A percentile compares a stretch with the other conserved stretches of the same genome.
Conservation (phyloP, 129 eudicot species). For the Arctium minus region DNA sequence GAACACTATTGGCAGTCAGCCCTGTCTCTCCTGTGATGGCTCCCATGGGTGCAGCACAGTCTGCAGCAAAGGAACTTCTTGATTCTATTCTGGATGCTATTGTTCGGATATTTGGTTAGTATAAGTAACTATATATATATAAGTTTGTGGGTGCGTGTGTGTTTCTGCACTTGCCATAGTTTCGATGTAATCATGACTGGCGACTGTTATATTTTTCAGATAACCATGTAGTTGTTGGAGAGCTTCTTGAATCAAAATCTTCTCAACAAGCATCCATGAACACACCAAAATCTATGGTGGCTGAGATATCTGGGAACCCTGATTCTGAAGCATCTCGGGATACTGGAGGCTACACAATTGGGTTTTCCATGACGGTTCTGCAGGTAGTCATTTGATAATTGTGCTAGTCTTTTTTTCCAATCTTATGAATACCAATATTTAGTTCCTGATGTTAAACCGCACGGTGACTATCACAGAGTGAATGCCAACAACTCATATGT, state of each 20-base stretch:
- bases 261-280: constrained; percentile 63
- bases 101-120: constrained; percentile 86
- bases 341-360: constrained; percentile 92
- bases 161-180: not conserved
- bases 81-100: constrained; percentile 72
- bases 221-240: constrained; percentile 92
- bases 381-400: constrained; percentile 46
- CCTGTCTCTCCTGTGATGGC: constrained; percentile 98
- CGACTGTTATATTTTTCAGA: constrained; percentile 40
- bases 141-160: not conserved
- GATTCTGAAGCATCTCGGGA: constrained; percentile 80
- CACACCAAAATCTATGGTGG: constrained; percentile 66
- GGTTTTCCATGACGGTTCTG: constrained; percentile 88
- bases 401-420: not conserved
- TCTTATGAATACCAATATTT: constrained; percentile 1
- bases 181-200: constrained; percentile 12
- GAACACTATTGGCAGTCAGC: constrained; percentile 74
- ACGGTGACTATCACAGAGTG: constrained; percentile 54
- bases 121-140: not conserved
- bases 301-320: constrained; percentile 68
- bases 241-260: constrained; percentile 83
- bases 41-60: constrained; percentile 90
- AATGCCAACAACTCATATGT: constrained; percentile 97
- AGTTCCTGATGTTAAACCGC: constrained; percentile 16
- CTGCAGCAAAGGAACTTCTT: constrained; percentile 87